These are phyloP conservation scores for Maudiozyma humilis DNA, from an alignment of 1,139 yeast genomes.

Conservation along the genomic window DNA sequence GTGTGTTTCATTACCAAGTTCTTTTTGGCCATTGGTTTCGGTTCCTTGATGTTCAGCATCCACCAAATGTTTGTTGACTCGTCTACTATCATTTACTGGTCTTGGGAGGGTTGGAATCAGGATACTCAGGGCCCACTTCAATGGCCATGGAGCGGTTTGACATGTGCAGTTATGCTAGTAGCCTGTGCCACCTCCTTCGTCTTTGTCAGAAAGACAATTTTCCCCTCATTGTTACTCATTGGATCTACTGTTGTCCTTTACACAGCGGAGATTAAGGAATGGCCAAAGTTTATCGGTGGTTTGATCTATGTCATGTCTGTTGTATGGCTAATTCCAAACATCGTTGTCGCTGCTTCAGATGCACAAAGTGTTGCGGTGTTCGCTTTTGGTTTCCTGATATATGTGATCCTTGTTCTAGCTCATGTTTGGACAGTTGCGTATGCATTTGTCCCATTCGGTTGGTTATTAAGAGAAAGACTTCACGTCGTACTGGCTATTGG, in stretches of 20 bases:
- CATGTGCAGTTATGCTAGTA: constrained; percentile 48
- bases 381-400: constrained; percentile 48
- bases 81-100: constrained; percentile 79
- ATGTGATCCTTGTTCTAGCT: constrained; percentile 55
- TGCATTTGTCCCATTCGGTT: constrained; percentile 96
- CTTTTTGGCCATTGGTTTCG: constrained; percentile 54
- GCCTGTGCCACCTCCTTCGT: constrained; percentile 41
- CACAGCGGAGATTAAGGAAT: constrained; percentile 38
- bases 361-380: constrained; percentile 52
- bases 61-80: constrained; percentile 77
- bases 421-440: constrained; percentile 97
- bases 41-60: constrained; percentile 62
- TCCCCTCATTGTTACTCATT: constrained; percentile 32
- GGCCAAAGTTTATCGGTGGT: constrained; percentile 84
- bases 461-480: constrained; percentile 75
- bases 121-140: constrained; percentile 67
- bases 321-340: constrained; percentile 53
- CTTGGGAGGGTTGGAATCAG: constrained; percentile 89
- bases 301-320: constrained; percentile 55
- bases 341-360: constrained; percentile 51
- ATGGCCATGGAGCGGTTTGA: constrained; percentile 74
- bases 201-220: constrained; percentile 25
- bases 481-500: constrained; percentile 58
- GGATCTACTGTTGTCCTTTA: constrained; percentile 36
- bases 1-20: constrained; percentile 10